Percentiles rank a stretch among this genome's conserved stretches.
These are phyloP conservation scores for Cupressus sempervirens DNA, from an alignment of 75 land plant genomes.

Conservation along the genomic window DNA sequence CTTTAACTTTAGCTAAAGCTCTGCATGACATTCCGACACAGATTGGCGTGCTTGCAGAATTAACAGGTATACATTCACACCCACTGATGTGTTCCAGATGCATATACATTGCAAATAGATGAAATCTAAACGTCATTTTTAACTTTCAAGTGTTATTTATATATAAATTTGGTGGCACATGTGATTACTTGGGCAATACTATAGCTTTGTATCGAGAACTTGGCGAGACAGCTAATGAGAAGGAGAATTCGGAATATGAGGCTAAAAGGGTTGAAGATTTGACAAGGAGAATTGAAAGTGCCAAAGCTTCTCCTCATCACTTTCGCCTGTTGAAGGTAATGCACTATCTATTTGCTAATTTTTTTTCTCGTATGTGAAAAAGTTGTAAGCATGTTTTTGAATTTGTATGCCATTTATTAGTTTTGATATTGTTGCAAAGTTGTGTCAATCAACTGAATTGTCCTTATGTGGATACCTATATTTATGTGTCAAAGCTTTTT, in stretches of 20 bases:
- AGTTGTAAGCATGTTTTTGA: background rate
- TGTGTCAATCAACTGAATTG: background rate
- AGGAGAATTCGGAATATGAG: constrained; percentile 74
- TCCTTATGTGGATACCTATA: background rate
- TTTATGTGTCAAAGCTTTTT: background rate
- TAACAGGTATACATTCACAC: constrained; percentile 50
- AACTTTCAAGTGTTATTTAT: constrained; percentile 5
- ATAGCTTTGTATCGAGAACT: constrained; percentile 71
- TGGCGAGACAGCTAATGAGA: constrained; percentile 68
- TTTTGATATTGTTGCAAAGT: background rate
- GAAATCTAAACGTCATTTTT: background rate
- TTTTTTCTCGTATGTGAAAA: background rate
- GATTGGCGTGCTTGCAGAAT: constrained; percentile 77
- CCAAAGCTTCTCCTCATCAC: constrained; percentile 59
- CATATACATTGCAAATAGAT: background rate
- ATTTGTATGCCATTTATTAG: background rate
- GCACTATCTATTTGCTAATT: background rate
- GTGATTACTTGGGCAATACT: constrained; percentile 1
- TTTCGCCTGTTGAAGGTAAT: constrained; percentile 52
- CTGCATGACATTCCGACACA: constrained; percentile 92
- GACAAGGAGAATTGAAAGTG: constrained; percentile 62
- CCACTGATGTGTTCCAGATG: background rate
- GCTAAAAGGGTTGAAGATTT: constrained; percentile 67
- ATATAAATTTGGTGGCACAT: background rate
- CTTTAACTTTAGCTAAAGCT: constrained; percentile 86